Evolutionary conservation across 768 basidiomycete genomes (phyloP), one percentile per base, ranked within the genome.

Genomic region (Floccularia luteovirens): DNA sequence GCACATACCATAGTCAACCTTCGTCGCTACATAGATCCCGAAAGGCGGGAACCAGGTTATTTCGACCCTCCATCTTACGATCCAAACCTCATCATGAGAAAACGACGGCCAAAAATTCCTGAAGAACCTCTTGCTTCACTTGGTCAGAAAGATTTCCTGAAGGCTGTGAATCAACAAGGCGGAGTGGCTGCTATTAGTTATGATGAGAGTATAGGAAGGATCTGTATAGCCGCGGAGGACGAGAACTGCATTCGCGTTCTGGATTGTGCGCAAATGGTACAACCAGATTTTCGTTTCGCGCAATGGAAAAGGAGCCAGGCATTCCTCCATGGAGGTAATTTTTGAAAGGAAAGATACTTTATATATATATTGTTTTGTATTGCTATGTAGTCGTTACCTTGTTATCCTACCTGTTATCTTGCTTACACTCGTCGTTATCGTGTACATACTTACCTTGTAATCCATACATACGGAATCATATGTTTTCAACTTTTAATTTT

Each of bases 161-260:
- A 43, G 43, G 32, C 31, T 12, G 32, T 43, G 10, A 53, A 49
- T 38, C 21, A 43, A n/a, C 50, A 36, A 24, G 48, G 39, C 3
- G 72, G 67, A 6, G 52, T 78, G 24, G 55, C 58, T n/a, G 64
- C 74, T 13, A 67, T 82, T 24, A 63, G 74, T 5, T 85, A 77
- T 77, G 82, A 85, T 44, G 81, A 84, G 53, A 62, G 67, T 17
- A 75, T 73, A 10, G 81, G 80, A 3, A 64, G 79, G 27, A 62
- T 82, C 11, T 73, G 74, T 47, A 57, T 81, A 5, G 70, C 72
- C 32, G 59, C 64, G 23, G 63, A 63, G 10, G 48, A 65, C 5
- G 67, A 66, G 21, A 39, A 58, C 3, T 43, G 55, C 11, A 59
- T 81, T 31, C 55, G 62, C 23, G 63, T 80, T 24, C 50, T 74